Evolutionary conservation across 306 rosid genomes (phyloP).

Genomic region (Canavalia ensiformis): DNA sequence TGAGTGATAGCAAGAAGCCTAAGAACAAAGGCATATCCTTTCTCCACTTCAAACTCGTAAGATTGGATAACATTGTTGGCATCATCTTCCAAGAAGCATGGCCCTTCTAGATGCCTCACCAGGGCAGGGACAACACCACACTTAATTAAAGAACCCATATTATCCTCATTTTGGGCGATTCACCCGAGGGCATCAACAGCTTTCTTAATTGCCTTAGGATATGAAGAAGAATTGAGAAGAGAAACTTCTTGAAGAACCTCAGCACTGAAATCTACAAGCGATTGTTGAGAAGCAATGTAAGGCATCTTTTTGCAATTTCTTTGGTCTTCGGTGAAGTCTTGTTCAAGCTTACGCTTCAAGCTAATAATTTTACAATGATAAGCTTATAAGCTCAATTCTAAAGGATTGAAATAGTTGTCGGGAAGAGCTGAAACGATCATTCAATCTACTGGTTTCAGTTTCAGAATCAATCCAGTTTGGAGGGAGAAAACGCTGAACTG

Average conservation of each 20-base stretch:
- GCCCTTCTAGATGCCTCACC: constrained; percentile 51
- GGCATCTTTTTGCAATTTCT: neutral
- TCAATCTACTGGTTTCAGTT: too few relatives aligned
- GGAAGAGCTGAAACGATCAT: too few relatives aligned
- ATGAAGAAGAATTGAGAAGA: neutral
- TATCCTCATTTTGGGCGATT: constrained; percentile 43
- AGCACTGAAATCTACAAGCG: neutral
- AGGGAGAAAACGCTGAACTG: too few relatives aligned
- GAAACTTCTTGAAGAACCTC: neutral
- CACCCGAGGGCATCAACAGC: neutral
- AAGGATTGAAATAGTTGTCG: too few relatives aligned
- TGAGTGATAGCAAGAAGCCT: constrained; percentile 56
- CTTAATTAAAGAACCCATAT: constrained; percentile 47
- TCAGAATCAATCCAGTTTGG: too few relatives aligned
- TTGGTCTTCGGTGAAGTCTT: neutral
- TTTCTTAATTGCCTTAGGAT: neutral
- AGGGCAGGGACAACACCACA: constrained; percentile 60
- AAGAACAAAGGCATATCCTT: constrained; percentile 53
- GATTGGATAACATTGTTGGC: neutral
- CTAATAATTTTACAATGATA: too few relatives aligned
- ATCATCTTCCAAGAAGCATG: neutral
- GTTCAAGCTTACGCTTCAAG: constrained; percentile 13
- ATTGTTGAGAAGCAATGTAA: neutral
- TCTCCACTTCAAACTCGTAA: constrained; percentile 56
- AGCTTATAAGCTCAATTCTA: too few relatives aligned